A percentile compares a stretch with the other conserved stretches of the same genome.
Evolutionary conservation across 805 yeast species (phyloP).

Genomic region (Yamadazyma olivae): DNA sequence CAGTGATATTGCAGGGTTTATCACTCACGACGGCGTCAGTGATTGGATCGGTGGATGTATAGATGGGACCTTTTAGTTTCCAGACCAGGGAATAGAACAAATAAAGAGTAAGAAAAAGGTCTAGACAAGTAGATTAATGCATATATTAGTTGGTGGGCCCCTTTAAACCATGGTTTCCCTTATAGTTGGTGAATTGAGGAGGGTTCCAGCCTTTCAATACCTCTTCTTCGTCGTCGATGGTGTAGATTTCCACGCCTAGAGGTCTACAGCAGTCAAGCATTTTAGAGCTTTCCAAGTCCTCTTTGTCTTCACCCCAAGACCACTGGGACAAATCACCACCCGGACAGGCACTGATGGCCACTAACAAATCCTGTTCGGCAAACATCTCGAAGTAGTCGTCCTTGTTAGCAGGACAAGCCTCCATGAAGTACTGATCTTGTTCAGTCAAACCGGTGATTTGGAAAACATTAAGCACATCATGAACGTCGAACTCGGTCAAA

Average conservation of each 20-base stretch:
- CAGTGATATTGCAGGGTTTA: constrained; percentile 41
- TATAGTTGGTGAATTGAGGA: constrained; percentile 50
- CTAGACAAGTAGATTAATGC: too few species aligned
- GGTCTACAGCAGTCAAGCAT: constrained; percentile 66
- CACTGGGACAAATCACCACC: constrained; percentile 67
- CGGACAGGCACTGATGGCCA: constrained; percentile 67
- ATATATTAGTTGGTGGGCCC: constrained; percentile 1
- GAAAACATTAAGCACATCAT: constrained; percentile 66
- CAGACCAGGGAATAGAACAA: neutral
- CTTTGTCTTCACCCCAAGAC: constrained; percentile 68
- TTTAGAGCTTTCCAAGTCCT: constrained; percentile 40
- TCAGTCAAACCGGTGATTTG: constrained; percentile 67
- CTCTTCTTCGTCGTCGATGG: constrained; percentile 41
- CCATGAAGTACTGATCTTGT: constrained; percentile 67
- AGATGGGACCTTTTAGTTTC: constrained; percentile 37
- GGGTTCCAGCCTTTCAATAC: constrained; percentile 49
- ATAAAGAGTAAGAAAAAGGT: neutral
- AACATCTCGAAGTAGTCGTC: constrained; percentile 64
- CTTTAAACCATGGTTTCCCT: constrained; percentile 54
- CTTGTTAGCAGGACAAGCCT: constrained; percentile 59
- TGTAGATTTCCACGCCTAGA: constrained; percentile 58
- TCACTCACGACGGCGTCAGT: constrained; percentile 40
- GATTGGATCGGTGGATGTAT: constrained; percentile 46
- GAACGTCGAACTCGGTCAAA: constrained; percentile 63
- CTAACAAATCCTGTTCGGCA: constrained; percentile 62